Conservation (phyloP, 192 early-diverging fungal genomes). For the Linnemannia zychae region DNA sequence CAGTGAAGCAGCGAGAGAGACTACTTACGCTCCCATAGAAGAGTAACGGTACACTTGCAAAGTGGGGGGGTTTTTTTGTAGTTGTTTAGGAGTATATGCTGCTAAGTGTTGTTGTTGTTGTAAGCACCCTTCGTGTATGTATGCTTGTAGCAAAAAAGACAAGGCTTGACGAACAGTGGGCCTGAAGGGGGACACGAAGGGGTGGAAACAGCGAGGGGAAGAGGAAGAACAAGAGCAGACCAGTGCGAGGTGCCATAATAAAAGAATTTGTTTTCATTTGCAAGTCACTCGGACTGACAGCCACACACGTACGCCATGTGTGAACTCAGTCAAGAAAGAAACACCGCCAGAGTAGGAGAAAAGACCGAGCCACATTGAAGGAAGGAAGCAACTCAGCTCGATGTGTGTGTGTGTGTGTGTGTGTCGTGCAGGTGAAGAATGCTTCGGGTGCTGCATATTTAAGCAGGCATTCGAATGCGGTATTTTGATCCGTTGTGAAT, state of each 20-base stretch:
- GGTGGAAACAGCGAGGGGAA: constrained; percentile 15
- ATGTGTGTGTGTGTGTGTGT: no score
- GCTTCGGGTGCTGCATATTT: no score
- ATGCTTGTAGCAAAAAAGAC: background rate
- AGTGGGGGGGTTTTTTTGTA: background rate
- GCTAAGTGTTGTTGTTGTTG: no score
- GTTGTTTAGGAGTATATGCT: background rate
- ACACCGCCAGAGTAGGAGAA: background rate
- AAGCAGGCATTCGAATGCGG: no score
- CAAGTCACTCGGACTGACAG: background rate
- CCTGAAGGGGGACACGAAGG: constrained; percentile 22
- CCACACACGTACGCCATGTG: constrained; percentile 9
- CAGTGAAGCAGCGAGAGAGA: background rate
- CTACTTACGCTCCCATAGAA: constrained; percentile 42
- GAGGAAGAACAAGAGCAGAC: constrained; percentile 16
- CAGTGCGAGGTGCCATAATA: background rate
- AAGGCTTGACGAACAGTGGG: background rate
- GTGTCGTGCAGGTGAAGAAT: no score
- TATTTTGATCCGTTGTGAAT: background rate
- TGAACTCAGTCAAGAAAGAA: background rate
- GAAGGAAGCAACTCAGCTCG: background rate
- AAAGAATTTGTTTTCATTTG: background rate
- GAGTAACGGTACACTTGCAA: background rate
- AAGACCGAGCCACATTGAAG: background rate
- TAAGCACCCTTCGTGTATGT: constrained; percentile 14